phyloP scores from a whole-genome alignment of 495 filamentous ascomycete species.

The Aspergillus cristatus region DNA sequence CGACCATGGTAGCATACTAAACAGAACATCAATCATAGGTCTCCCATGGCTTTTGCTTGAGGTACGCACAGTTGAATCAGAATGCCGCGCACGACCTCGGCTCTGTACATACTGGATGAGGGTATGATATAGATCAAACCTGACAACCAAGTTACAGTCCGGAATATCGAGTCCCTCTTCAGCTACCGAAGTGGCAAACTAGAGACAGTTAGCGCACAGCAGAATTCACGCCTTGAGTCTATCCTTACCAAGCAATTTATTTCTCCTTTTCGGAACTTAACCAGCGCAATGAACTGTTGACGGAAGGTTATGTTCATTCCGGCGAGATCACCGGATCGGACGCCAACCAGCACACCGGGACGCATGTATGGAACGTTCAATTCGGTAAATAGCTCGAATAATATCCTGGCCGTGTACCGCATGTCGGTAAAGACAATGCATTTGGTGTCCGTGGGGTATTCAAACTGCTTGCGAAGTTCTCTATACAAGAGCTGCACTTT shows the following conservation, averaged over 20 bases:
- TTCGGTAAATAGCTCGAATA: constrained; percentile 54
- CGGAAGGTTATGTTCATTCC: constrained; percentile 57
- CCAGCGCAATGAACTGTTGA: constrained; percentile 66
- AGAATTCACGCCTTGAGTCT: constrained; percentile 10
- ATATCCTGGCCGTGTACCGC: constrained; percentile 65
- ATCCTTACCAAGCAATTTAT: constrained; percentile 72
- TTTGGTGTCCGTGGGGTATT: constrained; percentile 44
- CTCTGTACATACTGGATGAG: constrained; percentile 96
- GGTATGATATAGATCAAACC: constrained; percentile 85
- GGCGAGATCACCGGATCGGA: constrained; percentile 32
- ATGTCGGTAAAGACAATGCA: constrained; percentile 85
- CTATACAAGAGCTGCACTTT: constrained; percentile 60
- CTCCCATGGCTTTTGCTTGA: too few relatives aligned
- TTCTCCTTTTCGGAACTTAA: constrained; percentile 68
- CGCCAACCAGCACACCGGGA: constrained; percentile 59
- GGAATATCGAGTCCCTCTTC: constrained; percentile 96
- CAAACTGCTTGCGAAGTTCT: constrained; percentile 51
- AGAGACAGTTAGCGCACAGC: background rate
- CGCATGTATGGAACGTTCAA: constrained; percentile 51
- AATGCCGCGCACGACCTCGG: constrained; percentile 74
- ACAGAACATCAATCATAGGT: too few relatives aligned
- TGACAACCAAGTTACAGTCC: constrained; percentile 84
- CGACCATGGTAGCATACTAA: constrained; percentile 74
- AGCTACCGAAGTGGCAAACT: constrained; percentile 81
- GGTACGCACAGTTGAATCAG: constrained; percentile 47